Base-by-base conservation (phyloP, 495 filamentous ascomycete genomes). In the Neurospora sp. region DNA sequence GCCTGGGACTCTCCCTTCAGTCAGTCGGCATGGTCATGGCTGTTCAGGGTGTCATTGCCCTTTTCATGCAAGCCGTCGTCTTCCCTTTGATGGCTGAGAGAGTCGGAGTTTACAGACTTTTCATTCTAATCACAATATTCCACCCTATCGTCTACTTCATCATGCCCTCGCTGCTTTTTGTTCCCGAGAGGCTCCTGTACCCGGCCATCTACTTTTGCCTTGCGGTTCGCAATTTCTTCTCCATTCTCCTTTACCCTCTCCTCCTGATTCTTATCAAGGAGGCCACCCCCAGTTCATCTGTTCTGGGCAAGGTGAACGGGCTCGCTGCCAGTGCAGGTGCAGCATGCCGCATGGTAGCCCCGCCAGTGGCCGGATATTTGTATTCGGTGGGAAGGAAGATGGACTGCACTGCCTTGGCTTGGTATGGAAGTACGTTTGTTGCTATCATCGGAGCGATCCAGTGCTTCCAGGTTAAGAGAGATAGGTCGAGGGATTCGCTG, bases 231-330 rank as follows among this genome's bases (percentile, higher is more conserved):
- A 94, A 95, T 76, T 83, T 93, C 73, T 87, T 93, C 37, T 90
- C 89, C 4, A 96, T 95, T 73, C 83, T 94, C 71, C 86, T 89
- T 27, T 96, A 93, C 75, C 93, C 93, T 0, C 85, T 95, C 4
- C 86, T 96, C 9, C 83, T 96, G 42, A 94, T 96, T 54, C 85
- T 96, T 9, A 89, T 96, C 83, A 96, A 95, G 79, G 92, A 94
- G 84, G 90, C 93, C 0, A 91, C 91, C 23, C 91, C 92, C 4
- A 89, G 88, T 18, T 82, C 85, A 10, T 87, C 85, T 0, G 85
- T 89, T 23, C 84, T 96, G 62, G 93, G 93, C 16, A 92, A 89
- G 77, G 90, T 96, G 72, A 96, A 96, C 75, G 93, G 93, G 2
- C 85, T 94, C 8, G 92, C 92, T 42, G 93, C 93, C 4, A 93